Evolutionary conservation across 2,329 filamentous ascomycete species (phyloP).

Genomic region (Emericellopsis cladophorae): DNA sequence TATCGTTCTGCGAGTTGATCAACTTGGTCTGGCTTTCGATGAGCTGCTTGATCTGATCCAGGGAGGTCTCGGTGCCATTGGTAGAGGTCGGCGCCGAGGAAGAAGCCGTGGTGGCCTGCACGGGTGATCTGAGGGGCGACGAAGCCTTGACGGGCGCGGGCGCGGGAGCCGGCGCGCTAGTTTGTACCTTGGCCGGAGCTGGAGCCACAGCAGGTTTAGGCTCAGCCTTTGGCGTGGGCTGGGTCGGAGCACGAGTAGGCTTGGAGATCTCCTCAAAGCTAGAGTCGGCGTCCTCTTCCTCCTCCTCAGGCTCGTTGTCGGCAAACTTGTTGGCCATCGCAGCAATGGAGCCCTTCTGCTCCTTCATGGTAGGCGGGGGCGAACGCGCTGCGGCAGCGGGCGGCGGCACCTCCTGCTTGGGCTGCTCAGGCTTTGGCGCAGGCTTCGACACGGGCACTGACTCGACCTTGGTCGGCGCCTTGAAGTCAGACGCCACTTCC

Average conservation of each 20-base stretch:
- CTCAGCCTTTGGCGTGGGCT: slow-evolving; percentile 20
- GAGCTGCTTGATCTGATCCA: slow-evolving; percentile 66
- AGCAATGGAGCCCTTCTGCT: slow-evolving; percentile 80
- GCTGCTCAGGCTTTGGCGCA: slow-evolving; percentile 18
- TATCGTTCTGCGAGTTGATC: slow-evolving; percentile 63
- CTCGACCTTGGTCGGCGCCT: slow-evolving; percentile 30
- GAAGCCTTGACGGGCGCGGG: slow-evolving; percentile 17
- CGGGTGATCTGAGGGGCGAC: slow-evolving; percentile 8
- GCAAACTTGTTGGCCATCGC: slow-evolving; percentile 78
- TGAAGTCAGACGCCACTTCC: slow-evolving; percentile 61
- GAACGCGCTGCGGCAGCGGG: slow-evolving; percentile 22
- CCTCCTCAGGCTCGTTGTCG: slow-evolving; percentile 54
- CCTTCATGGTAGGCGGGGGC: slow-evolving; percentile 58
- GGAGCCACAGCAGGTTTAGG: background rate
- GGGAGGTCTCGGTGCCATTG: slow-evolving; percentile 44
- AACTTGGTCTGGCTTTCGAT: slow-evolving; percentile 67
- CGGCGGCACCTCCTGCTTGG: slow-evolving; percentile 40
- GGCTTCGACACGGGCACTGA: slow-evolving; percentile 30
- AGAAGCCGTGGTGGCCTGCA: slow-evolving; percentile 4
- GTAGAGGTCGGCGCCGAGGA: slow-evolving; percentile 5
- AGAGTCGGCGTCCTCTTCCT: slow-evolving; percentile 52
- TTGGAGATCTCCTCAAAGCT: slow-evolving; percentile 81
- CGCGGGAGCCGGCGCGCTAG: slow-evolving; percentile 21
- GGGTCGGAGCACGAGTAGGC: slow-evolving; percentile 34
- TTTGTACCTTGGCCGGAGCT: background rate